phyloP scores from a whole-genome alignment of 1,139 yeast species.

The Pichia sp. region DNA sequence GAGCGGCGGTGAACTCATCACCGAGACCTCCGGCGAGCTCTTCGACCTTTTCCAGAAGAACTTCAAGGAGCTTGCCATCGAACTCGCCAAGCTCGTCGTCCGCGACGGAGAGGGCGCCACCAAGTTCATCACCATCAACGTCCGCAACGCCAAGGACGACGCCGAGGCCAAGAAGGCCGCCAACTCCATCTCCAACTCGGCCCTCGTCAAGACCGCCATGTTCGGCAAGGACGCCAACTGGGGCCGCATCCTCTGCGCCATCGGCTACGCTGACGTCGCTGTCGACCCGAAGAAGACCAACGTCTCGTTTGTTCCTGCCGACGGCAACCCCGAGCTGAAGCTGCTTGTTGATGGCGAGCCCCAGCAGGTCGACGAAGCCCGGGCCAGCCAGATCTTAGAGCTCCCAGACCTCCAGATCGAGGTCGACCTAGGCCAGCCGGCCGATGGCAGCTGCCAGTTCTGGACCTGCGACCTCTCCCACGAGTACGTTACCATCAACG shows the following conservation, averaged over 20 bases:
- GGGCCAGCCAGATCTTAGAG: conserved; percentile 77
- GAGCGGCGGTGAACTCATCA: conserved; percentile 65
- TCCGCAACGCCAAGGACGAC: conserved; percentile 67
- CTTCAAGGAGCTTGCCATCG: conserved; percentile 73
- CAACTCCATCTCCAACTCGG: conserved; percentile 77
- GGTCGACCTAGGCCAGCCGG: conserved; percentile 79
- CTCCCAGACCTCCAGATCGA: conserved; percentile 71
- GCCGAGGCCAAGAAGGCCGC: conserved; percentile 83
- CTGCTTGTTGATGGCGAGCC: conserved; percentile 89
- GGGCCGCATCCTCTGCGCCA: conserved; percentile 96
- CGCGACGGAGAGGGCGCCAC: conserved; percentile 99
- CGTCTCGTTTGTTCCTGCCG: conserved; percentile 82
- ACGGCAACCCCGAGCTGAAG: conserved; percentile 63
- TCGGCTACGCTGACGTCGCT: conserved; percentile 80
- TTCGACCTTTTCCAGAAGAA: conserved; percentile 50
- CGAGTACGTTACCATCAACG: conserved; percentile 91
- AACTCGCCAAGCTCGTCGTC: conserved; percentile 85
- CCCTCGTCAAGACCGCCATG: conserved; percentile 89
- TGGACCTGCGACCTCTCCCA: conserved; percentile 97
- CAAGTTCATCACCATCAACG: conserved; percentile 82
- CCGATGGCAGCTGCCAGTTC: conserved; percentile 62
- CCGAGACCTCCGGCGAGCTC: conserved; percentile 40
- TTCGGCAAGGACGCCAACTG: conserved; percentile 97
- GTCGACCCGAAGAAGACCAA: conserved; percentile 66
- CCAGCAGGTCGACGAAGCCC: conserved; percentile 75